Conservation (phyloP, 805 yeast species). For the Wickerhamiella azymoides region DNA sequence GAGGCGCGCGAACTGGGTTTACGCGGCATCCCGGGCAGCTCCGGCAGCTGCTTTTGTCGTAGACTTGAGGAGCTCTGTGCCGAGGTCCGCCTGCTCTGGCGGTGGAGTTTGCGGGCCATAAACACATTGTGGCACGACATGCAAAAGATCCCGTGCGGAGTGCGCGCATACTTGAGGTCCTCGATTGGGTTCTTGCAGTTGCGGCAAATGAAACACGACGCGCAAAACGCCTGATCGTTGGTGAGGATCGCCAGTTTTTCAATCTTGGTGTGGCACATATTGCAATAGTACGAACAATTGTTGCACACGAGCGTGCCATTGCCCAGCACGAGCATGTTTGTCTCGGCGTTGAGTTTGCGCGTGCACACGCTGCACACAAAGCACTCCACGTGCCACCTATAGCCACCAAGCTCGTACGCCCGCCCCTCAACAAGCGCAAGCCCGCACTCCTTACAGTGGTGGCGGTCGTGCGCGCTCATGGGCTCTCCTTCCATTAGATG, state of each 20-base stretch:
- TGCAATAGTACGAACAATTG: constrained; percentile 83
- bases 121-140: constrained; percentile 81
- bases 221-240: constrained; percentile 90
- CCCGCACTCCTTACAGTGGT: constrained; percentile 19
- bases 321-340: constrained; percentile 82
- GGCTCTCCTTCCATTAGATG: constrained; percentile 11
- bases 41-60: constrained; percentile 16
- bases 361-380: constrained; percentile 80
- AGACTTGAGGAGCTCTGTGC: constrained; percentile 3
- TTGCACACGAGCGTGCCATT: constrained; percentile 85
- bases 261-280: constrained; percentile 70
- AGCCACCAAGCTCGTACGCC: constrained; percentile 88
- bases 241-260: constrained; percentile 89
- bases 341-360: constrained; percentile 65
- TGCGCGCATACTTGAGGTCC: constrained; percentile 81
- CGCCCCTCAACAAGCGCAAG: constrained; percentile 58
- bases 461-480: constrained; percentile 13
- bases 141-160: constrained; percentile 85
- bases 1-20: constrained; percentile 1
- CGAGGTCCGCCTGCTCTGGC: constrained; percentile 18
- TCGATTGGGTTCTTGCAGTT: constrained; percentile 76
- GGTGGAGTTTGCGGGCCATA: constrained; percentile 57
- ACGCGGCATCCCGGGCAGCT: constrained; percentile 12
- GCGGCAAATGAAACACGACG: constrained; percentile 77
- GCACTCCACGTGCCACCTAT: constrained; percentile 92